These are phyloP conservation scores for Thelonectria rubi DNA, from an alignment of 2,329 filamentous ascomycete species.

Conservation along the genomic window DNA sequence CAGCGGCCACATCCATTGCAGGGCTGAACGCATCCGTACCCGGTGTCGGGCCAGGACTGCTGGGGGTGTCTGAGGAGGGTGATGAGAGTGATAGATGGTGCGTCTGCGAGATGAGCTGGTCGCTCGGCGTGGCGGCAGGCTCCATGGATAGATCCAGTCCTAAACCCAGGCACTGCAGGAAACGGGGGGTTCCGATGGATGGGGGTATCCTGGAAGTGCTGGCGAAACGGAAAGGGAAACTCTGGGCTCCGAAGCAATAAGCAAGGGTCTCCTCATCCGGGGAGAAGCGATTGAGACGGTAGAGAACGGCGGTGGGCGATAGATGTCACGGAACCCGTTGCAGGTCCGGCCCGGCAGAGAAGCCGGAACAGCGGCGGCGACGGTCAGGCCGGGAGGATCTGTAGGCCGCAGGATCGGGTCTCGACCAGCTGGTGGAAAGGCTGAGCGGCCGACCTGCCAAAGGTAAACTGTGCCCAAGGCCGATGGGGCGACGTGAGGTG, in stretches of 20 bases:
- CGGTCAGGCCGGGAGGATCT: slow-evolving; percentile 26
- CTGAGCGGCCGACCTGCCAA: not conserved
- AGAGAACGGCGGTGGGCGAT: slow-evolving; percentile 24
- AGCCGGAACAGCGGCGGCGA: slow-evolving; percentile 26
- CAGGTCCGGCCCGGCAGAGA: slow-evolving; percentile 32
- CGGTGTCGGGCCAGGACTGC: slow-evolving; percentile 24
- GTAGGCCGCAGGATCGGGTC: slow-evolving; percentile 25
- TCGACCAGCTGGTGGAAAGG: slow-evolving; percentile 15
- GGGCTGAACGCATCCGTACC: slow-evolving; percentile 32
- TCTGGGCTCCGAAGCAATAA: slow-evolving; percentile 12
- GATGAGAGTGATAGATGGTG: slow-evolving; percentile 44
- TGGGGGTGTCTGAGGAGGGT: slow-evolving; percentile 26
- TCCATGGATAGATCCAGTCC: slow-evolving; percentile 33
- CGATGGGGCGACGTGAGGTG: slow-evolving; percentile 6
- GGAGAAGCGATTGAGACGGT: slow-evolving; percentile 10
- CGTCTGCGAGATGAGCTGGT: slow-evolving; percentile 48
- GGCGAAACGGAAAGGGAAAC: slow-evolving; percentile 29
- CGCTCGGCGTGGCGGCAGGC: slow-evolving; percentile 42
- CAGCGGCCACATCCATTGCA: slow-evolving; percentile 38
- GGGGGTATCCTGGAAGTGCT: slow-evolving; percentile 27
- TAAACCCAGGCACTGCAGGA: slow-evolving; percentile 33
- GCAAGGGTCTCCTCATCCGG: slow-evolving; percentile 21
- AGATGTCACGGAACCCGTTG: slow-evolving; percentile 33
- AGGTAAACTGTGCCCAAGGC: not conserved
- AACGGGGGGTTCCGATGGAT: slow-evolving; percentile 24